phyloP scores from a whole-genome alignment of 2,329 filamentous ascomycete species.

The Lachnellula cervina region DNA sequence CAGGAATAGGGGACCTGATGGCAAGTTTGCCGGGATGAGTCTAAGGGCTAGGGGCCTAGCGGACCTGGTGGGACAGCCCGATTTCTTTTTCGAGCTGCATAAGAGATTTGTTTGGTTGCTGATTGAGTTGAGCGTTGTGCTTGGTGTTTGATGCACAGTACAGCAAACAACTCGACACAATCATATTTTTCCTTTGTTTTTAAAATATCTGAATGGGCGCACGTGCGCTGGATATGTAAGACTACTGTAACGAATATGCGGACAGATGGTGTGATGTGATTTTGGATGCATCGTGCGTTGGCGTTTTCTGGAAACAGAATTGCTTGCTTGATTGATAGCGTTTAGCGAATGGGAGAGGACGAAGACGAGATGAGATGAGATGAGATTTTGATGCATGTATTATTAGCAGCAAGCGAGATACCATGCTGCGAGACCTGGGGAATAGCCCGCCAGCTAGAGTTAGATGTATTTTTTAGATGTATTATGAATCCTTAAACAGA shows the following conservation, averaged over 20 bases:
- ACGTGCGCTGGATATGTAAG: neutral
- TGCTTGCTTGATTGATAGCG: constrained; percentile 13
- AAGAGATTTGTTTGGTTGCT: constrained; percentile 58
- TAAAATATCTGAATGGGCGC: neutral
- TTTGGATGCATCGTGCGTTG: neutral
- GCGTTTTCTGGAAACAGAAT: neutral
- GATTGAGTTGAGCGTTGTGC: constrained; percentile 38
- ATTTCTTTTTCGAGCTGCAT: constrained; percentile 65
- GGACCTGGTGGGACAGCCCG: constrained; percentile 60
- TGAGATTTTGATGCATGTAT: neutral
- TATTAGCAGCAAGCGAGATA: constrained; percentile 4
- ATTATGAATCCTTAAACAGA: no score
- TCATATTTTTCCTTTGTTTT: neutral
- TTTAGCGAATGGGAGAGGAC: constrained; percentile 7
- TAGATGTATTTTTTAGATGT: neutral
- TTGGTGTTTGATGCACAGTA: constrained; percentile 7
- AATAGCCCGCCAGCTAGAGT: neutral
- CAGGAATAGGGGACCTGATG: constrained; percentile 23
- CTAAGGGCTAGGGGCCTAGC: constrained; percentile 58
- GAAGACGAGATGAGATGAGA: neutral
- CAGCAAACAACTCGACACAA: no score
- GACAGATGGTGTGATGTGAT: neutral
- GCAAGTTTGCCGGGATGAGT: constrained; percentile 40
- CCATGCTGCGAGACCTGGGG: constrained; percentile 9
- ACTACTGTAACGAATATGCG: neutral